Base-by-base conservation (phyloP, 2,329 filamentous ascomycete genomes). In the Coniella lustricola region DNA sequence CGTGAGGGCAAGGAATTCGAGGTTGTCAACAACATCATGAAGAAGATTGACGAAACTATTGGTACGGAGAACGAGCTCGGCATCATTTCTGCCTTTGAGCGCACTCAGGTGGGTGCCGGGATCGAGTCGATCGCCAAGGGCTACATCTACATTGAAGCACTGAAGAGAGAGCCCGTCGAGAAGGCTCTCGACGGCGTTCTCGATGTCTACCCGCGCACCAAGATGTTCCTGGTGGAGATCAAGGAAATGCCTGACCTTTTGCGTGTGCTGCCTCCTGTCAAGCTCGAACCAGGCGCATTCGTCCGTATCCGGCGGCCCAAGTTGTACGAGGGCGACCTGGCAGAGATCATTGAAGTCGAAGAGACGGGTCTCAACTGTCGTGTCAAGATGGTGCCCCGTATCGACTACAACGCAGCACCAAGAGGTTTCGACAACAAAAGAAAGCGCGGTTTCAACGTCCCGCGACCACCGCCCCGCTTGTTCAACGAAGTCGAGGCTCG, bases 161-260 rank as follows among this genome's bases (percentile, higher is more conserved):
- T 85, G 57, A 81, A 87, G 54, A 86, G 93, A 63, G 87, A 87
- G 39, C 90, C 96, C 66, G 88, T 97, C 56, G 73, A 90, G 60
- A 76, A 83, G 45, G 87, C 89, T 7, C 73, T 95, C 36, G 87
- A 95, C 53, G 87, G 84, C 36, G 80, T 98, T 60, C 79, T 88
- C 53, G 90, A 95, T 61, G 86, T 95, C 33, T 98, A 96, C 64
- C 87, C 91, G 46, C 82, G 89, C 49, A 85, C 81, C 22, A 93
- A 90, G 67, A 84, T 93, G 70, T 80, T 90, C 38, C 73, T 97
- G 44, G 89, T 98, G 36, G 88, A 93, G 42, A 90, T 97, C 60
- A 95, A 95, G 65, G 93, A 98, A 67, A 95, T 96, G 84, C 91
- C 93, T 2, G 93, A 97, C 67, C 77, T 98, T n/a, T 75, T 98